These are phyloP conservation scores for Fragaria ananassa DNA, from an alignment of 306 rosid genomes.

Conservation along the genomic window DNA sequence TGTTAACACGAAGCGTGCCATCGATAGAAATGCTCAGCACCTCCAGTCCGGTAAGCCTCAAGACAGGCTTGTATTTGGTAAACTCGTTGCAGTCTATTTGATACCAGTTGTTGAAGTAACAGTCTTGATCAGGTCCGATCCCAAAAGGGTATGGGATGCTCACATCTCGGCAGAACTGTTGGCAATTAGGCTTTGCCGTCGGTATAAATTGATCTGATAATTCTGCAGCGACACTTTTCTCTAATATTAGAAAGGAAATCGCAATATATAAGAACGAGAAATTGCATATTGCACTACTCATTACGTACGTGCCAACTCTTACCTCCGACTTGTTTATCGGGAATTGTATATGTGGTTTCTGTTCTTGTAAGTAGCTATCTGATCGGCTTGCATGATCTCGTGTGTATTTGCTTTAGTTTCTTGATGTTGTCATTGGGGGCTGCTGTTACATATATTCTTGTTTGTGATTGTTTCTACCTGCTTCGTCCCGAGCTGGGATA, in stretches of 20 bases:
- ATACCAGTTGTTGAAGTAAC: constrained; percentile 17
- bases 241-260: not conserved
- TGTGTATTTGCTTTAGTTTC: too few species aligned
- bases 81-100: not conserved
- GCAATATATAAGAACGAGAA: not conserved
- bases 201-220: not conserved
- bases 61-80: not conserved
- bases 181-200: not conserved
- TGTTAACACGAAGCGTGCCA: not conserved
- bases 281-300: not conserved
- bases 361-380: too few species aligned
- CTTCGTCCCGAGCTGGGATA: too few species aligned
- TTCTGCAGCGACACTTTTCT: not conserved
- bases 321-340: too few species aligned
- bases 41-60: not conserved
- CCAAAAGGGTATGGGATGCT: constrained; percentile 24
- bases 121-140: not conserved
- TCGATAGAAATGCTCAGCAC: not conserved
- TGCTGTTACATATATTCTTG: too few species aligned
- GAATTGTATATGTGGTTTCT: too few species aligned
- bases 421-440: too few species aligned
- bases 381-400: too few species aligned
- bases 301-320: too few species aligned
- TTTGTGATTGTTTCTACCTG: too few species aligned
- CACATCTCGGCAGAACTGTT: not conserved